Conservation (phyloP, 2,329 filamentous ascomycete species). For the Xylariaceae sp. region DNA sequence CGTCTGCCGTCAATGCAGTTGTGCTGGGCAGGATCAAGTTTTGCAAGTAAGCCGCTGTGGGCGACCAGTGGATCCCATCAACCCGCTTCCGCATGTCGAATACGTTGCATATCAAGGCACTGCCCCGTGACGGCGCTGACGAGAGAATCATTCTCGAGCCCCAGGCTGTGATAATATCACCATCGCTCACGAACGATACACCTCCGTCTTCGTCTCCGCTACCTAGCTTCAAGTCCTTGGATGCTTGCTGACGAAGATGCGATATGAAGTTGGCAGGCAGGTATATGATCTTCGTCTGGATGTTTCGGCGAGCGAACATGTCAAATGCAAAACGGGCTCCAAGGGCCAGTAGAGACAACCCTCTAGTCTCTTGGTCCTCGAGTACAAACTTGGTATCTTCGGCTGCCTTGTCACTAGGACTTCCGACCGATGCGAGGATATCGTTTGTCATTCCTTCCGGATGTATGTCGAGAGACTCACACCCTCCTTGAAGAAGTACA, state of each 20-base stretch:
- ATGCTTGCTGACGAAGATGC: constrained; percentile 5
- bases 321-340: background rate
- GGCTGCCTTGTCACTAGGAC: background rate
- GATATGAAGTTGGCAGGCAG: constrained; percentile 12
- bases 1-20: background rate
- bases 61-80: background rate
- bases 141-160: constrained; percentile 15
- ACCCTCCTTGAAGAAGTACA: background rate
- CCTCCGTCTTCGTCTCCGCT: background rate
- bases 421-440: background rate
- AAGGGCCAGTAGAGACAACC: background rate
- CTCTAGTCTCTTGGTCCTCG: background rate
- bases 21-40: constrained; percentile 13
- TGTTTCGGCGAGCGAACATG: background rate
- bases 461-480: background rate
- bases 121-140: background rate
- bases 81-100: constrained; percentile 4
- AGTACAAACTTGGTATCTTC: background rate
- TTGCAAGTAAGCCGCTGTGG: constrained; percentile 6
- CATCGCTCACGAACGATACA: constrained; percentile 18
- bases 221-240: background rate
- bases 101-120: constrained; percentile 7
- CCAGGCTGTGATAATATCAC: constrained; percentile 20
- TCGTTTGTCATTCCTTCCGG: background rate
- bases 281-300: constrained; percentile 10